Evolutionary conservation across 2,329 filamentous ascomycete genomes (phyloP).

Genomic region (Pyricularia pennisetigena): DNA sequence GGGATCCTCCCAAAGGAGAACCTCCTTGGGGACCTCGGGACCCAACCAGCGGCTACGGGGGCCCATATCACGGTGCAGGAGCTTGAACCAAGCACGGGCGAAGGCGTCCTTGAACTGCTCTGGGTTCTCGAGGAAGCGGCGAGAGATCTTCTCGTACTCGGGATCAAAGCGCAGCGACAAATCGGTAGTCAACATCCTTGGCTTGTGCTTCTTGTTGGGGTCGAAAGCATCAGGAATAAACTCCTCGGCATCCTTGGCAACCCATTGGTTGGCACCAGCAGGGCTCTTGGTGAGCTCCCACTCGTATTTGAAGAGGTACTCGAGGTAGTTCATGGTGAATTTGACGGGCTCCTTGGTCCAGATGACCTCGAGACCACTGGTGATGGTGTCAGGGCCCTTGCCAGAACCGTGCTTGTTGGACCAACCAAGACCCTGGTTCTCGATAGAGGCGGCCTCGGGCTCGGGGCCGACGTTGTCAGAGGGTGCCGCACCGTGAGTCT

Average conservation of each 20-base stretch:
- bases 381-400: conserved; percentile 65
- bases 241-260: conserved; percentile 55
- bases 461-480: conserved; percentile 55
- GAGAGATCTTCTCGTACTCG: conserved; percentile 65
- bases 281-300: conserved; percentile 71
- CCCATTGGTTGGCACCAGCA: conserved; percentile 68
- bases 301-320: conserved; percentile 69
- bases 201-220: conserved; percentile 58
- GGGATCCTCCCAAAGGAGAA: conserved; percentile 66
- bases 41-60: conserved; percentile 62
- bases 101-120: conserved; percentile 62
- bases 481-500: conserved; percentile 66
- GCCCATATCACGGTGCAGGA: conserved; percentile 71
- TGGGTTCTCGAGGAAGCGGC: conserved; percentile 58
- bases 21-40: conserved; percentile 62
- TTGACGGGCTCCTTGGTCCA: conserved; percentile 69
- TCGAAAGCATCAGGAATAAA: conserved; percentile 67
- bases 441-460: conserved; percentile 54
- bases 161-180: conserved; percentile 63
- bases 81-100: conserved; percentile 72
- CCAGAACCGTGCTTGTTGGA: conserved; percentile 52
- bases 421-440: conserved; percentile 66
- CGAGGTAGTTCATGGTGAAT: conserved; percentile 67
- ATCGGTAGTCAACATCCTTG: conserved; percentile 71
- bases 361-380: conserved; percentile 66